Conservation (phyloP, 805 yeast species). For the Debaryomyces tyrocola region DNA sequence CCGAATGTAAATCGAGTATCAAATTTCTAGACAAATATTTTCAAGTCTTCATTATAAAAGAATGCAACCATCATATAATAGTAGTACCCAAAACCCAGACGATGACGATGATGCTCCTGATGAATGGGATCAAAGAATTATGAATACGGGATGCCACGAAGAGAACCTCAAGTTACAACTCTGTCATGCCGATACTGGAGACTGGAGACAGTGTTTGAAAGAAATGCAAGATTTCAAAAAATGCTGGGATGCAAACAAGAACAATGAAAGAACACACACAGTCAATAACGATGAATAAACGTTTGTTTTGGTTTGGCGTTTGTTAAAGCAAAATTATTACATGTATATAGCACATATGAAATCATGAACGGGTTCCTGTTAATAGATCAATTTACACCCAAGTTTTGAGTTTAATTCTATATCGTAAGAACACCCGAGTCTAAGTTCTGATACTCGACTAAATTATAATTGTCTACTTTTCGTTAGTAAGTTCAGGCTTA, state of each 20-base stretch:
- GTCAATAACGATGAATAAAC: constrained; percentile 26
- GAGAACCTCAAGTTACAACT: constrained; percentile 41
- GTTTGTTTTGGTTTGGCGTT: constrained; percentile 1
- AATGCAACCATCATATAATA: neutral
- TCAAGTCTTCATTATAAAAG: neutral
- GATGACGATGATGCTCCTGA: constrained; percentile 43
- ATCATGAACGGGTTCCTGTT: neutral
- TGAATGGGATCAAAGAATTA: constrained; percentile 48
- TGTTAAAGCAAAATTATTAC: constrained; percentile 2
- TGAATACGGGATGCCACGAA: constrained; percentile 43
- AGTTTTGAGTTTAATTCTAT: too few relatives aligned
- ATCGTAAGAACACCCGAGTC: too few relatives aligned
- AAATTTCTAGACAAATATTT: too few relatives aligned
- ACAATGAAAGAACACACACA: constrained; percentile 48
- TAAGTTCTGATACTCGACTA: too few relatives aligned
- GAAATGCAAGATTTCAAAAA: constrained; percentile 57
- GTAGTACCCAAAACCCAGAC: neutral
- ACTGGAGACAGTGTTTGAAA: constrained; percentile 40
- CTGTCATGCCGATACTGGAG: constrained; percentile 48
- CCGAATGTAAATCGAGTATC: too few relatives aligned
- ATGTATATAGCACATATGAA: neutral
- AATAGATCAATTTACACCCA: neutral
- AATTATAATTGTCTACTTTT: too few relatives aligned
- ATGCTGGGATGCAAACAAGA: constrained; percentile 63
- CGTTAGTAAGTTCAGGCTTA: neutral